Percentiles rank a stretch among this genome's conserved stretches.
Evolutionary conservation across 83 land plant species (phyloP).

Genomic region (Thuja plicata): DNA sequence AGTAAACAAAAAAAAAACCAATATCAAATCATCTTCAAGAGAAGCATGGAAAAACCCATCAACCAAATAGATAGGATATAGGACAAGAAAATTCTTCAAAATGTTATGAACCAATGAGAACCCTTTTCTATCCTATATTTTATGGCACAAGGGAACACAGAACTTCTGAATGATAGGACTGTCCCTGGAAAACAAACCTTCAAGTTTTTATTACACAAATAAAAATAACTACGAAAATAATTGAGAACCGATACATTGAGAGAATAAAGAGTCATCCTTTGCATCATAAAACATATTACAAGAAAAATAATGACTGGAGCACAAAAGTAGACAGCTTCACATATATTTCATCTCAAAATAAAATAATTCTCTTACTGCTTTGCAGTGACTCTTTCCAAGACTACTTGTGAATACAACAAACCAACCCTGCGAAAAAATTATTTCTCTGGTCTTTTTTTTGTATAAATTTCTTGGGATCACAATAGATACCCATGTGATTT

Average conservation of each 20-base stretch:
- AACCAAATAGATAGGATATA: neutral
- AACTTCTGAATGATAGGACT: neutral
- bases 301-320: too few species aligned
- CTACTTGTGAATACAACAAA: too few species aligned
- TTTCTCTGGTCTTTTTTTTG: too few species aligned
- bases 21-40: neutral
- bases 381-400: too few species aligned
- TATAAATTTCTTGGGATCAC: too few species aligned
- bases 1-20: neutral
- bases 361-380: neutral
- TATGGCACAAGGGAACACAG: neutral
- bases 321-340: too few species aligned
- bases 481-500: too few species aligned
- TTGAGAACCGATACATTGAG: neutral
- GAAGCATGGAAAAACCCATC: neutral
- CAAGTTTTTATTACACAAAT: neutral
- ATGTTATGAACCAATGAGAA: neutral
- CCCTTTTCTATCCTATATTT: neutral
- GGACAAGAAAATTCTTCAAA: neutral
- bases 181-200: neutral
- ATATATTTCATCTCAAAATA: neutral
- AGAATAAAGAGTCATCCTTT: neutral
- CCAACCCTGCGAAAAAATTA: too few species aligned
- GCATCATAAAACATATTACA: too few species aligned
- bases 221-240: neutral